phyloP scores from a whole-genome alignment of 2,329 filamentous ascomycete species.

The Ilyonectria destructans region DNA sequence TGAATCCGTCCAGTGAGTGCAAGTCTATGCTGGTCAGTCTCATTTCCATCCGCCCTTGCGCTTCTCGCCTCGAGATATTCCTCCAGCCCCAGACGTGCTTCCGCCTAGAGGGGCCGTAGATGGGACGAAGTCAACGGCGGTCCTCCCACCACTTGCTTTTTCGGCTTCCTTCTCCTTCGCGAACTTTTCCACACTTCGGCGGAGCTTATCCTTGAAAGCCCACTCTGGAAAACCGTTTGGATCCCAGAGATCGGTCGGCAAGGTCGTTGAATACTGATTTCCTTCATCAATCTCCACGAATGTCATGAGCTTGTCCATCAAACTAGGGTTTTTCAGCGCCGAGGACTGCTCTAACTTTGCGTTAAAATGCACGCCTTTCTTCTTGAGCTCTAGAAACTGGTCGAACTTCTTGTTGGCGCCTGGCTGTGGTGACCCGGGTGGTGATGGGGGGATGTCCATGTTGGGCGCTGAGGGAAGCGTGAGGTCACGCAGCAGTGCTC shows the following conservation, averaged over 20 bases:
- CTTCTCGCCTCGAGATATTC: constrained; percentile 51
- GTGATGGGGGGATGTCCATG: constrained; percentile 82
- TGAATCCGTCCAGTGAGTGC: not conserved
- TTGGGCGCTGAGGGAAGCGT: constrained; percentile 82
- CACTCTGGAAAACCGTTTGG: constrained; percentile 69
- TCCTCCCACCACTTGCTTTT: constrained; percentile 59
- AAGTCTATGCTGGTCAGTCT: constrained; percentile 7
- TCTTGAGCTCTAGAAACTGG: constrained; percentile 84
- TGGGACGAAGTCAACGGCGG: constrained; percentile 67
- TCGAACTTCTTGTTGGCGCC: constrained; percentile 77
- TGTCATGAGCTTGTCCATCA: constrained; percentile 80
- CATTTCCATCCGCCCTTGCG: constrained; percentile 56
- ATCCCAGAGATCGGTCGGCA: constrained; percentile 72
- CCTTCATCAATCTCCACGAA: constrained; percentile 71
- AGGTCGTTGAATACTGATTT: constrained; percentile 78
- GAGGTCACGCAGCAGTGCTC: constrained; percentile 78
- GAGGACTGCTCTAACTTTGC: constrained; percentile 77
- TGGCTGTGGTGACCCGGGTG: constrained; percentile 72
- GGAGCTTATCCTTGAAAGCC: constrained; percentile 68
- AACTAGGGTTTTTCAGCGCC: constrained; percentile 79
- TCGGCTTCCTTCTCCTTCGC: constrained; percentile 64
- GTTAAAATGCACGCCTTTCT: constrained; percentile 85
- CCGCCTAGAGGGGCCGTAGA: constrained; percentile 44
- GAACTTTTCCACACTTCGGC: constrained; percentile 64
- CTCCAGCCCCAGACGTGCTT: constrained; percentile 41